These are phyloP conservation scores for Dryas alaskensis DNA, from an alignment of 306 rosid species.

Conservation along the genomic window DNA sequence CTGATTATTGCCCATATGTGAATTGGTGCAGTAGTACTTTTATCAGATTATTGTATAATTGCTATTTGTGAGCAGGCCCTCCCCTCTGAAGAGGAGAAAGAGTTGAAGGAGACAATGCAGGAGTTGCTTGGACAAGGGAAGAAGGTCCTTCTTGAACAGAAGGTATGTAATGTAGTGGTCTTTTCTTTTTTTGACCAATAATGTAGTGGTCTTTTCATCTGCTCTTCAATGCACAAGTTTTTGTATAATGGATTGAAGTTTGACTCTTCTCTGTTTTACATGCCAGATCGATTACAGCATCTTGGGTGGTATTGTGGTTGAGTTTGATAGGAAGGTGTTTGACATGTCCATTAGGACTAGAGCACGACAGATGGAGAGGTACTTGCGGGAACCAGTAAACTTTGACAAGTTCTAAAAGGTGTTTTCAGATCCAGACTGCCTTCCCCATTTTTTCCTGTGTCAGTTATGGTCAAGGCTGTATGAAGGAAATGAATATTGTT, in stretches of 20 bases:
- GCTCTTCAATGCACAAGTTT: not conserved
- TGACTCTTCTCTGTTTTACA: not conserved
- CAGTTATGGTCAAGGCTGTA: conserved; percentile 21
- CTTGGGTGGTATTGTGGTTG: conserved; percentile 83
- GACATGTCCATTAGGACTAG: conserved; percentile 89
- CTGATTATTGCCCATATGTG: not conserved
- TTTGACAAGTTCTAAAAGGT: conserved; percentile 47
- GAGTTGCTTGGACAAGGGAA: conserved; percentile 70
- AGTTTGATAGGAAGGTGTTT: conserved; percentile 71
- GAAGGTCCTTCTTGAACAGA: conserved; percentile 74
- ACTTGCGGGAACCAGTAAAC: conserved; percentile 64
- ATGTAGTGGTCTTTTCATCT: not conserved
- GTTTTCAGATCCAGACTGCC: conserved; percentile 24
- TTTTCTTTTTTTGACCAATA: no score
- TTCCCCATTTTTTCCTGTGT: conserved; percentile 19
- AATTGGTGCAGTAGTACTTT: not conserved
- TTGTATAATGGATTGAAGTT: not conserved
- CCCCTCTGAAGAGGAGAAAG: conserved; percentile 88
- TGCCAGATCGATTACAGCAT: conserved; percentile 84
- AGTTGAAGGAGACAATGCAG: conserved; percentile 76
- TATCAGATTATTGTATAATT: conserved; percentile 6
- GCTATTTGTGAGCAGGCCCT: conserved; percentile 53
- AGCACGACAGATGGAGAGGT: conserved; percentile 93
- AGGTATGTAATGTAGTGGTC: conserved; percentile 40
- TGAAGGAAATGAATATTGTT: conserved; percentile 25